A percentile compares a stretch with the other conserved stretches of the same genome.
Conservation (phyloP, 2,329 filamentous ascomycete species). For the Fusarium tjaetaba region DNA sequence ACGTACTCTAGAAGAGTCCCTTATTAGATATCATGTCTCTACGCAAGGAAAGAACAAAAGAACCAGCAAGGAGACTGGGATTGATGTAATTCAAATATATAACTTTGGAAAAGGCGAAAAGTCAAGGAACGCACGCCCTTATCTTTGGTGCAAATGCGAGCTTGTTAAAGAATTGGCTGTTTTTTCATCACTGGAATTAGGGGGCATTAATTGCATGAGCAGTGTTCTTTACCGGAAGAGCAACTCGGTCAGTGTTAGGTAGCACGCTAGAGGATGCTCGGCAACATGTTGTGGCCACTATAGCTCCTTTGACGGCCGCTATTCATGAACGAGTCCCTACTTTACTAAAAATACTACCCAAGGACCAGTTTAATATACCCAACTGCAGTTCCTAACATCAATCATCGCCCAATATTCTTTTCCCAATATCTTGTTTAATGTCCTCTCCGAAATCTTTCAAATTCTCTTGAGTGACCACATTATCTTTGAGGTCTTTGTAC, state of each 20-base stretch:
- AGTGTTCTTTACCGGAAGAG: neutral
- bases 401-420: neutral
- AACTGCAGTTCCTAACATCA: neutral
- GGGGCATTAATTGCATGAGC: neutral
- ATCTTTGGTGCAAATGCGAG: no score
- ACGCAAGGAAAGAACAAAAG: no score
- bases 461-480: neutral
- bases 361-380: neutral
- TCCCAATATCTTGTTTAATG: neutral
- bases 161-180: no score
- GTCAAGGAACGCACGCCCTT: no score
- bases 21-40: no score
- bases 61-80: no score
- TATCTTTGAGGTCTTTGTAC: rapidly evolving
- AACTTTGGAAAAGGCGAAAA: no score
- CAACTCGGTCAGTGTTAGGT: neutral
- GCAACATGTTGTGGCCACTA: neutral
- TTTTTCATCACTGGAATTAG: neutral
- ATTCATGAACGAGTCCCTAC: neutral
- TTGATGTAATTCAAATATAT: no score
- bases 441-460: neutral
- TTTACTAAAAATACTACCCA: neutral
- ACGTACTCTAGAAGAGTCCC: no score
- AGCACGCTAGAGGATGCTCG: neutral
- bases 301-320: neutral